Evolutionary conservation across 495 filamentous ascomycete species (phyloP).

Genomic region (Tuber borchii): DNA sequence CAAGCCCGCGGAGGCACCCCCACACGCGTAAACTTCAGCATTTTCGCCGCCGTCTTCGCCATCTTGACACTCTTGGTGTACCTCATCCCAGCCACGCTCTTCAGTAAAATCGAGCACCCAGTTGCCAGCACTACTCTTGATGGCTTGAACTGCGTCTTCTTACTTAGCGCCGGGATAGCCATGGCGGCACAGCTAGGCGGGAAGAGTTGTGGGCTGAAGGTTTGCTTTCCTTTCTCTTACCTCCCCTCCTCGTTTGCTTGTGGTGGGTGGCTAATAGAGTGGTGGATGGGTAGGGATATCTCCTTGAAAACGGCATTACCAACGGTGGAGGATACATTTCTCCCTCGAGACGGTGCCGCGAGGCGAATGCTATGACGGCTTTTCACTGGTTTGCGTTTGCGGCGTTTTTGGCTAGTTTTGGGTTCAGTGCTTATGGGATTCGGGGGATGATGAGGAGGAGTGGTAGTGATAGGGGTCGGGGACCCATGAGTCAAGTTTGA

Average conservation of each 20-base stretch:
- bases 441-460: not conserved
- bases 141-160: conserved; percentile 30
- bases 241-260: not conserved
- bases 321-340: conserved; percentile 33
- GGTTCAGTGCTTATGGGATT: conserved; percentile 22
- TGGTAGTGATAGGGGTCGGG: conserved; percentile 6
- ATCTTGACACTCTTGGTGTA: conserved; percentile 27
- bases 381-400: conserved; percentile 39
- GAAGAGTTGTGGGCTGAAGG: conserved; percentile 14
- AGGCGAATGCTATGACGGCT: conserved; percentile 40
- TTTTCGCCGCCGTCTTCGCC: conserved; percentile 32
- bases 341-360: conserved; percentile 23
- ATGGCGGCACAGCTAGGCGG: conserved; percentile 32
- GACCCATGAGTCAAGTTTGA: conserved; percentile 27
- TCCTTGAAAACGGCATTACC: conserved; percentile 31
- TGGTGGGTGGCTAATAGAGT: conserved; percentile 1
- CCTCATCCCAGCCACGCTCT: conserved; percentile 29
- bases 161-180: conserved; percentile 38
- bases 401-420: conserved; percentile 27
- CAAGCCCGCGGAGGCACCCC: conserved; percentile 36
- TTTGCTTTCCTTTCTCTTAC: not conserved
- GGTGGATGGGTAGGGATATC: conserved; percentile 11
- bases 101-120: conserved; percentile 23
- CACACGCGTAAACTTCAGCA: conserved; percentile 38
- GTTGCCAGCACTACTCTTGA: conserved; percentile 23